Evolutionary conservation across 1,284 basidiomycete genomes (phyloP), one percentile per base, ranked within the genome.

Genomic region (Waitea zeae): DNA sequence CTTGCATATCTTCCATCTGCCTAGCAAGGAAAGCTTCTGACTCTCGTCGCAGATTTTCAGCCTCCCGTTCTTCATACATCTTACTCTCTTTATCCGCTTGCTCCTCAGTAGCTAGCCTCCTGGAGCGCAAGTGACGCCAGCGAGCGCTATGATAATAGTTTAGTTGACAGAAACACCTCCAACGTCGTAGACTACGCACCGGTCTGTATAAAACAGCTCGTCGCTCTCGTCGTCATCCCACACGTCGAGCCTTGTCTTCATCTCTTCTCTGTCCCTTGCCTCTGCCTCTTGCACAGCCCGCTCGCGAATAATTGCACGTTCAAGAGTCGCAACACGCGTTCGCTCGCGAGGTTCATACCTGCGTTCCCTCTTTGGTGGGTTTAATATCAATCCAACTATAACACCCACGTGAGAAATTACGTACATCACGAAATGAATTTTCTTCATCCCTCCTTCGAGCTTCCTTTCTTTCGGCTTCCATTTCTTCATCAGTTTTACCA

Each of bases 161-260:
- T 15, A 13, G 33, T 24, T 30, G 17, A 18, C 20, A 31, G 4
- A 33, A 18, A 6, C 38, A 2, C 36, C 36, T 36, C 22, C n/a
- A 35, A 29, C 6, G 31, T 4, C 6, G 15, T 28, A 27, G 27
- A 19, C 29, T 9, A 46, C 59, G 41, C 42, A 82, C 76, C 86
- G 68, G 47, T 93, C 88, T 27, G 77, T 65, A 46, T 88, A 90
- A 56, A 86, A 92, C 17, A 73, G 47, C 43, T 90, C 87, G 41
- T 83, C 81, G 42, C 79, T 80, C 49, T 88, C 82, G 41, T 92
- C 88, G 46, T 93, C 88, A 46, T 93, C 87, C 82, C 83, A 92
- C 1, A 77, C 56, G 39, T 80, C 77, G 17, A 90, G 57, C 3
- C 79, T 64, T 17, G 73, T 63, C 20, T 69, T 66, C 63, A 84